Base-by-base conservation (phyloP, 352 stramenopile genomes). In the Labyrinthula sp. region DNA sequence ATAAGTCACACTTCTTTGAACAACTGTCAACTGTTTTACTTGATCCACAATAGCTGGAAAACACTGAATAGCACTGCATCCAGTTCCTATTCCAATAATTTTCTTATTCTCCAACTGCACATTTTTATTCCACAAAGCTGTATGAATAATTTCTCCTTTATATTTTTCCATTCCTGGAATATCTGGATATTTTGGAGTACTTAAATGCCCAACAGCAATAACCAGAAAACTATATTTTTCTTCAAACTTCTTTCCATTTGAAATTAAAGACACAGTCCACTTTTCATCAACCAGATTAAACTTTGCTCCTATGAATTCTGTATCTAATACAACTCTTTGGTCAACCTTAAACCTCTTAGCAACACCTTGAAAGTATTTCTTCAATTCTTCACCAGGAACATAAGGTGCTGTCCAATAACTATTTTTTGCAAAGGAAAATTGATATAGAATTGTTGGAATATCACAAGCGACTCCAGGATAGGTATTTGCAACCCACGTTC, bases 401-500 rank as follows among this genome's bases (percentile, higher is more conserved):
- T n/a, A n/a, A n/a, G n/a, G n/a, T n/a, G n/a, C n/a, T n/a, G 21
- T 14, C 45, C 45, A 54, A 38, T 54, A 26, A 2, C 12, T 29
- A 12, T n/a, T 9, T 10, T 14, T 20, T 30, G 46, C 45, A 38
- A 54, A 54, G 6, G 45, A 54, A 3, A 38, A 54, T 12, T 14
- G 28, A 38, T 54, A 54, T 28, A 39, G 17, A 17, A 37, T 28
- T 14, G 14, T 29, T 15, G 45, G 45, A 5, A 54, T 23, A 22
- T 54, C 45, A 30, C 45, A 54, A 10, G 36, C 45, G 10, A 17
- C 43, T 28, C 39, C 45, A 10, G 45, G 45, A 26, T 54, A 54
- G 14, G 23, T 9, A 38, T 54, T 54, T 12, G 37, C 10, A 28
- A n/a, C 22, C 45, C 45, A 54, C 20, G 45, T 54, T 10, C 45